phyloP scores from a whole-genome alignment of 1,139 yeast species.

The Yamadazyma dushanensis region DNA sequence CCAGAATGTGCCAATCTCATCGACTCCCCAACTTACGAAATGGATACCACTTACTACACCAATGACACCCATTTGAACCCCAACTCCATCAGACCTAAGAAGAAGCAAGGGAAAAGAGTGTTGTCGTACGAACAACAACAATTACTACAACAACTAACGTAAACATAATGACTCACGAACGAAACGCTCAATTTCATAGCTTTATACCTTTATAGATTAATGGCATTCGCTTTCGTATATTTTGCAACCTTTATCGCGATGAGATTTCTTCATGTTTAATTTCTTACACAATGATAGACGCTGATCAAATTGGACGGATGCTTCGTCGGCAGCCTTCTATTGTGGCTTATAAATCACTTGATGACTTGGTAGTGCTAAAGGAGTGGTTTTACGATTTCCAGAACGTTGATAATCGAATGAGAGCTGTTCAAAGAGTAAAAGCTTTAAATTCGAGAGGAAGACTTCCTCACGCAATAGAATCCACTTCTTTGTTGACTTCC shows the following conservation, averaged over 20 bases:
- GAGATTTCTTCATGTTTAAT: neutral
- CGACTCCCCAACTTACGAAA: conserved; percentile 10
- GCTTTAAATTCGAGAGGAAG: conserved; percentile 39
- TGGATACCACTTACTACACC: conserved; percentile 10
- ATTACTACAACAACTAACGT: conserved; percentile 16
- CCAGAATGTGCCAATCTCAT: conserved; percentile 9
- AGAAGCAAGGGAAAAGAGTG: conserved; percentile 10
- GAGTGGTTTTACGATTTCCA: conserved; percentile 55
- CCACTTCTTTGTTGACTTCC: conserved; percentile 64
- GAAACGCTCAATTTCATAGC: neutral
- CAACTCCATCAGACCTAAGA: conserved; percentile 1
- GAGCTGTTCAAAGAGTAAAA: conserved; percentile 49
- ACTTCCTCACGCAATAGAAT: conserved; percentile 48
- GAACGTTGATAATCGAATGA: conserved; percentile 23
- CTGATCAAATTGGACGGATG: conserved; percentile 11
- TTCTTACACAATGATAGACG: conserved; percentile 8
- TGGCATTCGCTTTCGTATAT: neutral
- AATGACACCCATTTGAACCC: conserved; percentile 10
- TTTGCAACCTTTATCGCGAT: too few relatives aligned
- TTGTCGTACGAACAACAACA: conserved; percentile 24
- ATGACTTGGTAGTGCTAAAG: conserved; percentile 55
- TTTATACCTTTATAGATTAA: neutral
- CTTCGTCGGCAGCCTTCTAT: conserved; percentile 40
- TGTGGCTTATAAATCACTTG: conserved; percentile 54
- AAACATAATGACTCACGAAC: neutral